A percentile compares a stretch with the other conserved stretches of the same genome.
These are phyloP conservation scores for Colletotrichum musicola DNA, from an alignment of 2,329 filamentous ascomycete species.

Conservation along the genomic window DNA sequence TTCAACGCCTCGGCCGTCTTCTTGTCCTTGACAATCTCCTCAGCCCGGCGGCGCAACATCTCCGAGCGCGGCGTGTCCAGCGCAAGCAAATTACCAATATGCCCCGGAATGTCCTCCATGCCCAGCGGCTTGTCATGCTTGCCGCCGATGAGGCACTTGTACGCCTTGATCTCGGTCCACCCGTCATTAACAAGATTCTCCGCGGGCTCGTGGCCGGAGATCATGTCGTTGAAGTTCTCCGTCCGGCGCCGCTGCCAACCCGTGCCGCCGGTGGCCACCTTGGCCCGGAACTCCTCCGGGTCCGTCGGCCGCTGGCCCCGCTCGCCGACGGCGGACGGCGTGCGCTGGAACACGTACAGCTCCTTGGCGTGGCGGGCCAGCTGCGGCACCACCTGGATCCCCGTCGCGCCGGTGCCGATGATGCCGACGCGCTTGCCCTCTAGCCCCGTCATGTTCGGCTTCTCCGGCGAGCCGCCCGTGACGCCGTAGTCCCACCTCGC, in stretches of 20 bases:
- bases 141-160: slow-evolving; percentile 51
- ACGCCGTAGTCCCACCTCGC: slow-evolving; percentile 59
- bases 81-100: slow-evolving; percentile 52
- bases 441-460: slow-evolving; percentile 58
- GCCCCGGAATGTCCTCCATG: slow-evolving; percentile 43
- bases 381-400: slow-evolving; percentile 58
- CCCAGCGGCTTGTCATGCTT: slow-evolving; percentile 39
- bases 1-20: slow-evolving; percentile 65
- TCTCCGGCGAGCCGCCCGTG: slow-evolving; percentile 55
- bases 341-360: slow-evolving; percentile 69
- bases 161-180: slow-evolving; percentile 58
- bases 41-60: slow-evolving; percentile 58
- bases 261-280: slow-evolving; percentile 47
- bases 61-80: slow-evolving; percentile 59
- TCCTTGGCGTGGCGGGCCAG: slow-evolving; percentile 62
- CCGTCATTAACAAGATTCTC: slow-evolving; percentile 62
- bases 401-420: slow-evolving; percentile 64
- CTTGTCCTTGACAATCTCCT: slow-evolving; percentile 65
- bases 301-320: slow-evolving; percentile 57
- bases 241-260: slow-evolving; percentile 65
- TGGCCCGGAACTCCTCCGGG: slow-evolving; percentile 52
- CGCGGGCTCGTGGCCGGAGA: slow-evolving; percentile 48
- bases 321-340: slow-evolving; percentile 57
- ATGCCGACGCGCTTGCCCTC: slow-evolving; percentile 61
- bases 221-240: slow-evolving; percentile 56